A percentile compares a stretch with the other conserved stretches of the same genome.
phyloP scores from a whole-genome alignment of 352 stramenopile genomes.

The Blastocystis sp. region DNA sequence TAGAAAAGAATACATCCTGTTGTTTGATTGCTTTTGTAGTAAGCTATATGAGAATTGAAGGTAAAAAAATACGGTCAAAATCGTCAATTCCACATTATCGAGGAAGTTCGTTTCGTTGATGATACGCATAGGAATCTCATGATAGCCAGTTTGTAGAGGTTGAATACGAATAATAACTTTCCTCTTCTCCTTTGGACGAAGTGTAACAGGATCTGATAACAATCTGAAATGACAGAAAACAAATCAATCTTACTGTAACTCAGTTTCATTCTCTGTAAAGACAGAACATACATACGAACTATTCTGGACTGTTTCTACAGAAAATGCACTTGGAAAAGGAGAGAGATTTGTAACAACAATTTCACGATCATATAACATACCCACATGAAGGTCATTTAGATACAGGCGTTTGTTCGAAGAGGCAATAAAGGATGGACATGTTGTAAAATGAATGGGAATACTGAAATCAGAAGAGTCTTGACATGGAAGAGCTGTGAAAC shows the following conservation, averaged over 20 bases:
- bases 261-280: neutral
- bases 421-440: neutral
- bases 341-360: slow-evolving; percentile 30
- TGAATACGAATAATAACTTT: slow-evolving; percentile 5
- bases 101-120: slow-evolving; percentile 53
- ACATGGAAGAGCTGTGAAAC: neutral
- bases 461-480: neutral
- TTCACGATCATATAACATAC: slow-evolving; percentile 32
- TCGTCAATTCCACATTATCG: neutral
- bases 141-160: slow-evolving; percentile 39
- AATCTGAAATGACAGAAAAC: neutral
- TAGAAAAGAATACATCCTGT: slow-evolving; percentile 43
- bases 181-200: neutral
- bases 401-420: neutral
- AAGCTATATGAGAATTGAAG: neutral
- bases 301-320: neutral
- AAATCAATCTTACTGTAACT: neutral
- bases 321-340: slow-evolving; percentile 1
- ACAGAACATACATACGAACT: slow-evolving; percentile 37
- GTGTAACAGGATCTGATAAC: neutral
- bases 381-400: slow-evolving; percentile 54
- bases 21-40: slow-evolving; percentile 56
- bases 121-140: slow-evolving; percentile 11
- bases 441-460: slow-evolving; percentile 29
- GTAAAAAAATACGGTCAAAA: slow-evolving; percentile 2